Percentiles rank a stretch among this genome's conserved stretches.
phyloP scores from a whole-genome alignment of 2,329 filamentous ascomycete genomes.

The Cadophora gregata region DNA sequence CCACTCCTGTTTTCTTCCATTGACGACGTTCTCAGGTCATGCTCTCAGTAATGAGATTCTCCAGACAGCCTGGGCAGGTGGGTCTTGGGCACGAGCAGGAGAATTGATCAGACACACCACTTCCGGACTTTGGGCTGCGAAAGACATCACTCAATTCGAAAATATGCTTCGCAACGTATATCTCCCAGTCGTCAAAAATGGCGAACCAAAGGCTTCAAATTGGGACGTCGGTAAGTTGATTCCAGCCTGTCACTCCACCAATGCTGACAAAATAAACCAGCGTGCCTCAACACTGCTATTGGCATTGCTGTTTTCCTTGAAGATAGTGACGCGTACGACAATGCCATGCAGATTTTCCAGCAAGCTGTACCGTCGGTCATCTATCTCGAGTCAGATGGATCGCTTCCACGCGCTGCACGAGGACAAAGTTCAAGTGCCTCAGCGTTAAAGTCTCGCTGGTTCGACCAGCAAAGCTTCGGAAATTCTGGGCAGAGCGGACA shows the following conservation, averaged over 20 bases:
- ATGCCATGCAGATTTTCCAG: slow-evolving; percentile 38
- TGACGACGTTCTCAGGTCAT: slow-evolving; percentile 28
- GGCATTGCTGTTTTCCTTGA: slow-evolving; percentile 41
- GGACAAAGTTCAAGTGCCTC: slow-evolving; percentile 17
- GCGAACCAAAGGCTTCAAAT: slow-evolving; percentile 29
- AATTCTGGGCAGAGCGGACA: slow-evolving; percentile 26
- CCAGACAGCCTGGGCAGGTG: slow-evolving; percentile 43
- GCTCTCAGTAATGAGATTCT: slow-evolving; percentile 39
- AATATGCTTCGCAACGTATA: slow-evolving; percentile 41
- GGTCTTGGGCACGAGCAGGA: slow-evolving; percentile 41
- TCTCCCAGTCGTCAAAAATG: slow-evolving; percentile 37
- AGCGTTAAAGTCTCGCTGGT: slow-evolving; percentile 21
- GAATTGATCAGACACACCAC: slow-evolving; percentile 42
- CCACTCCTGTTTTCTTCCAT: not conserved
- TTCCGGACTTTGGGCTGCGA: slow-evolving; percentile 33
- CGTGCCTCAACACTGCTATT: slow-evolving; percentile 25
- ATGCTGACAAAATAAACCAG: slow-evolving; percentile 12
- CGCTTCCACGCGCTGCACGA: slow-evolving; percentile 31
- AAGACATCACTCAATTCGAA: slow-evolving; percentile 37
- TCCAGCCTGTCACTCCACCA: not conserved
- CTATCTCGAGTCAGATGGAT: slow-evolving; percentile 39
- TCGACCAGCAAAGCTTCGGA: slow-evolving; percentile 25
- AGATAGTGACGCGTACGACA: slow-evolving; percentile 35
- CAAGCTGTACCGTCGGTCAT: slow-evolving; percentile 40
- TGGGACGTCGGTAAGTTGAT: slow-evolving; percentile 41